Evolutionary conservation across 1,284 basidiomycete genomes (phyloP).

Genomic region (Ustilago sp.): DNA sequence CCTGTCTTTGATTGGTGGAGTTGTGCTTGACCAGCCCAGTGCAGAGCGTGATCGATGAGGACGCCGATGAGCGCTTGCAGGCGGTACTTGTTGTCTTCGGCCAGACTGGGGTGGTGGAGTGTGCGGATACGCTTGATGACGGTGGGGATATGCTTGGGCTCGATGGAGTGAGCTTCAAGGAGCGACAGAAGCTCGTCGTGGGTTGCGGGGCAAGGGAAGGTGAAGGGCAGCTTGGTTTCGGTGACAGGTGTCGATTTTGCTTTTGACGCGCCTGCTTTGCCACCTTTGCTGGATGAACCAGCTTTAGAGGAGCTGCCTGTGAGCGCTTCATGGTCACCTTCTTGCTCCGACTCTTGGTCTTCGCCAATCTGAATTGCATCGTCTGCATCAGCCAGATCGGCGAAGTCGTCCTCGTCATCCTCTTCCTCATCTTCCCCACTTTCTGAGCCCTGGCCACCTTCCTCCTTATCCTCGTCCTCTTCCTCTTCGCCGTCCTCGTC

Average conservation of each 20-base stretch:
- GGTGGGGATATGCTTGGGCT: conserved; percentile 76
- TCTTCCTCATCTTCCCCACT: conserved; percentile 70
- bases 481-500: conserved; percentile 49
- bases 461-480: conserved; percentile 23
- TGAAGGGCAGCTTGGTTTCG: conserved; percentile 77
- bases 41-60: conserved; percentile 90
- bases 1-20: conserved; percentile 23
- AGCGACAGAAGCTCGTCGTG: conserved; percentile 91
- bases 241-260: conserved; percentile 19
- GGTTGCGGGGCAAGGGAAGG: conserved; percentile 85
- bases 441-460: conserved; percentile 11
- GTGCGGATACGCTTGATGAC: conserved; percentile 92
- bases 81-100: conserved; percentile 89
- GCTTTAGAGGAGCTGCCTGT: conserved; percentile 21
- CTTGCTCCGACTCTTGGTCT: conserved; percentile 59
- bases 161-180: conserved; percentile 75
- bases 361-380: conserved; percentile 57
- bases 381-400: conserved; percentile 59
- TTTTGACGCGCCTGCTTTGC: conserved; percentile 14
- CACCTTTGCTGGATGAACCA: conserved; percentile 10
- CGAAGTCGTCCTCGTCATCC: conserved; percentile 68
- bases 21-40: conserved; percentile 69
- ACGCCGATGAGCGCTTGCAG: conserved; percentile 76
- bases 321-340: conserved; percentile 46
- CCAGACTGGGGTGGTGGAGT: conserved; percentile 89